Conservation (phyloP, 441 rosid genomes). For the Gossypium schwendimanii region DNA sequence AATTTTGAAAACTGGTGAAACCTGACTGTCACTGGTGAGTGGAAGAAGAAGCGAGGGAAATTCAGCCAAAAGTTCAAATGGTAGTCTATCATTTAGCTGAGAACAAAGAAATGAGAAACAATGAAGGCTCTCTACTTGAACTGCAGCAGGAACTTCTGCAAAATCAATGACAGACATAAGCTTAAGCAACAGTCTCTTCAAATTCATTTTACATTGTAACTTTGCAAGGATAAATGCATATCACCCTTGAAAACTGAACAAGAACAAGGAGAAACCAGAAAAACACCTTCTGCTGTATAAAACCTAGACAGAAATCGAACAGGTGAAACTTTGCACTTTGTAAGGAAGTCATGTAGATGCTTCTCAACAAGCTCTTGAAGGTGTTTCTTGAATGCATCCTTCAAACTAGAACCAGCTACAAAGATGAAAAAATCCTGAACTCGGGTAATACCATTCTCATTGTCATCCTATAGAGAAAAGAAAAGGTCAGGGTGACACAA, state of each 20-base stretch:
- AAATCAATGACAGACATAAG: slow-evolving; percentile 22
- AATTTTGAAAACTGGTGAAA: slow-evolving; percentile 18
- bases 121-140: slow-evolving; percentile 75
- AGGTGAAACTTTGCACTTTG: slow-evolving; percentile 65
- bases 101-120: slow-evolving; percentile 67
- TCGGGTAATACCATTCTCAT: slow-evolving; percentile 33
- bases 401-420: slow-evolving; percentile 49
- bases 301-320: slow-evolving; percentile 53
- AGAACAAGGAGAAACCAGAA: neutral
- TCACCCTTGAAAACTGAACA: neutral
- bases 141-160: slow-evolving; percentile 58
- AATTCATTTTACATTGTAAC: slow-evolving; percentile 5
- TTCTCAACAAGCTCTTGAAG: slow-evolving; percentile 30
- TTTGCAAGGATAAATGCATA: neutral
- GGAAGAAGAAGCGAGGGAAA: slow-evolving; percentile 81
- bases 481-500: slow-evolving; percentile 5
- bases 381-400: slow-evolving; percentile 61
- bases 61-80: slow-evolving; percentile 55
- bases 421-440: slow-evolving; percentile 59
- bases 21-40: slow-evolving; percentile 67
- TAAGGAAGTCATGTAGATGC: slow-evolving; percentile 53
- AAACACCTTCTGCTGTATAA: slow-evolving; percentile 68
- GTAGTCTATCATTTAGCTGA: slow-evolving; percentile 47
- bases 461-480: slow-evolving; percentile 41
- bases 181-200: neutral